Percentiles rank a stretch among this genome's conserved stretches.
Conservation (phyloP, 2,329 filamentous ascomycete species). For the Leptographium wingfieldii region DNA sequence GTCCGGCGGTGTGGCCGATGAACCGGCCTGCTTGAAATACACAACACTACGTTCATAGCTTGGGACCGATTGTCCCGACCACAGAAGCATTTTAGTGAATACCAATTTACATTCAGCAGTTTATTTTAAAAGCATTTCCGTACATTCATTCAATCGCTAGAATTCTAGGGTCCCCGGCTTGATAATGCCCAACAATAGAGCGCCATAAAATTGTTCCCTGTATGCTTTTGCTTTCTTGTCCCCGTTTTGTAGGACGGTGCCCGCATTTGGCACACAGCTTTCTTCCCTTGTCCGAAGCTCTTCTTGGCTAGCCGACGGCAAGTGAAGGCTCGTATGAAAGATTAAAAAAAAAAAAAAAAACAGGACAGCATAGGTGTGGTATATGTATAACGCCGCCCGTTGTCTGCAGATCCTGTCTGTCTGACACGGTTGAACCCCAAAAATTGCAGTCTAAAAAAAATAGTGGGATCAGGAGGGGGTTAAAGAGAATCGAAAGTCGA, state of each 20-base stretch:
- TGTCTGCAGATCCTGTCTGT: background rate
- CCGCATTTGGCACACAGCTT: background rate
- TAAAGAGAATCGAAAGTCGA: background rate
- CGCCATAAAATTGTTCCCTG: background rate
- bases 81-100: too few relatives aligned
- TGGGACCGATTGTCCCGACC: too few relatives aligned
- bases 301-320: background rate
- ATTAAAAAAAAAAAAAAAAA: background rate
- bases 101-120: background rate
- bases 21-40: too few relatives aligned
- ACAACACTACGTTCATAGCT: too few relatives aligned
- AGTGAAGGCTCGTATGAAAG: background rate
- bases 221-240: background rate
- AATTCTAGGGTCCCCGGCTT: background rate
- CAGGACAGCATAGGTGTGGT: background rate
- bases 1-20: too few relatives aligned
- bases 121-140: background rate
- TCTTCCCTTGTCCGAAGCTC: background rate
- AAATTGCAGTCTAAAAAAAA: slow-evolving; percentile 1
- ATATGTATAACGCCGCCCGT: background rate
- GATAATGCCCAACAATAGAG: background rate
- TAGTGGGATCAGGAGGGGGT: background rate
- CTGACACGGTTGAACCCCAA: background rate
- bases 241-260: background rate
- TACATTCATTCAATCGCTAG: background rate